Conservation (phyloP, 106 monocot species). For the Dendrobium huoshanense region DNA sequence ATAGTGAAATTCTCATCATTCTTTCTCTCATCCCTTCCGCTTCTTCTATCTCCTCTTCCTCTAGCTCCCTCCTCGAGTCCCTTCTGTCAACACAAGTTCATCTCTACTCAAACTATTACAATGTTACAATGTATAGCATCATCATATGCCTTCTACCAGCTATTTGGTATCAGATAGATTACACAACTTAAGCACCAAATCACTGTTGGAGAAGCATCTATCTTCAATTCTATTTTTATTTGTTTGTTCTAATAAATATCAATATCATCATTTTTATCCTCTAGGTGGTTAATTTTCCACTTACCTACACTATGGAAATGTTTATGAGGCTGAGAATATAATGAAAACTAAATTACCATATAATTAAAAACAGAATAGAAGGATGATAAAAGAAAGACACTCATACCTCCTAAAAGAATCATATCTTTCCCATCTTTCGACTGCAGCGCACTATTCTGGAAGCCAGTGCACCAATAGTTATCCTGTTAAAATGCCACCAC, state of each 20-base stretch:
- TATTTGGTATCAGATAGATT: background rate
- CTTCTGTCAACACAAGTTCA: background rate
- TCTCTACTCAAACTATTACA: background rate
- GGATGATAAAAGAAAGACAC: background rate
- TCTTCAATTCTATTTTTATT: background rate
- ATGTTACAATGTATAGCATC: background rate
- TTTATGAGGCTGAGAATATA: background rate
- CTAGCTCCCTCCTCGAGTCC: too few species aligned
- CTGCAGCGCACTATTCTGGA: slow-evolving; percentile 40
- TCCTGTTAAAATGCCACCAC: slow-evolving; percentile 16
- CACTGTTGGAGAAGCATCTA: background rate
- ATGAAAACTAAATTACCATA: background rate
- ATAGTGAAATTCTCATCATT: too few species aligned
- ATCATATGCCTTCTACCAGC: background rate
- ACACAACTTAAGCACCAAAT: background rate
- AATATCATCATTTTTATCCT: background rate
- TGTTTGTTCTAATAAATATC: background rate
- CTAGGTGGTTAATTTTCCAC: background rate
- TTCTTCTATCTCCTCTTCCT: too few species aligned
- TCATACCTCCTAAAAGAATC: slow-evolving; percentile 49
- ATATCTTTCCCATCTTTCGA: slow-evolving; percentile 43
- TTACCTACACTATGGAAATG: background rate
- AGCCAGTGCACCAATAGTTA: slow-evolving; percentile 37
- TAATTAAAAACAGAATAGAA: background rate
- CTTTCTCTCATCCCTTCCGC: too few species aligned